phyloP scores from a whole-genome alignment of 257 asterid genomes.

The Haberlea rhodopensis region DNA sequence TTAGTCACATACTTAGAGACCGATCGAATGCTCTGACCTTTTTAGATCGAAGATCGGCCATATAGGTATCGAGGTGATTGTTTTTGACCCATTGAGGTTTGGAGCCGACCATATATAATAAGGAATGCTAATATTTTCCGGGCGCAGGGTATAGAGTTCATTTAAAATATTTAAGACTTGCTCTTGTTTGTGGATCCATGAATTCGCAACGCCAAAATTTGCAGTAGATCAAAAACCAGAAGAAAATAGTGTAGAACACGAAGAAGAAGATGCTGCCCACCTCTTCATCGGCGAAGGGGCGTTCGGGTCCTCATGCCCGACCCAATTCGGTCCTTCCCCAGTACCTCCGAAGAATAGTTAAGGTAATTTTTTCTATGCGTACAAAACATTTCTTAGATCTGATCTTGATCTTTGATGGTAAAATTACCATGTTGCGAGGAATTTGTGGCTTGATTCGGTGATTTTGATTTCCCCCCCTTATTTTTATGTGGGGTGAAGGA shows the following conservation, averaged over 20 bases:
- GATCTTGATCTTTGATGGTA: constrained; percentile 29
- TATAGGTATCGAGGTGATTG: no score
- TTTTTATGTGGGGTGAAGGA: background rate
- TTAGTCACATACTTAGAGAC: no score
- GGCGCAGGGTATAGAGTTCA: no score
- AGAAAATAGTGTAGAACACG: constrained; percentile 25
- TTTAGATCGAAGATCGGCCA: no score
- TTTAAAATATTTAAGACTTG: no score
- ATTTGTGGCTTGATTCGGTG: constrained; percentile 15
- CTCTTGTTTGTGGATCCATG: no score
- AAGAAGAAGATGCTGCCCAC: constrained; percentile 75
- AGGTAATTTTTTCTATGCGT: constrained; percentile 42
- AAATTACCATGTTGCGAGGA: constrained; percentile 19
- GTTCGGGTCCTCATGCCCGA: constrained; percentile 64
- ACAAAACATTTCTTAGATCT: constrained; percentile 30
- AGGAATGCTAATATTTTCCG: no score
- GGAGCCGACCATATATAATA: no score
- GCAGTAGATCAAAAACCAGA: constrained; percentile 14
- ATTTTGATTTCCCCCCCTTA: background rate
- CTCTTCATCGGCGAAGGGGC: constrained; percentile 60
- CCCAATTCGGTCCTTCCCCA: constrained; percentile 71
- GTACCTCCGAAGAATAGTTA: constrained; percentile 87
- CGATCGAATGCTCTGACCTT: no score
- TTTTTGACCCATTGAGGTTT: no score
- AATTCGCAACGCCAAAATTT: background rate